Evolutionary conservation across 2,329 filamentous ascomycete species (phyloP).

Genomic region (Aaosphaeria pasadenensis): DNA sequence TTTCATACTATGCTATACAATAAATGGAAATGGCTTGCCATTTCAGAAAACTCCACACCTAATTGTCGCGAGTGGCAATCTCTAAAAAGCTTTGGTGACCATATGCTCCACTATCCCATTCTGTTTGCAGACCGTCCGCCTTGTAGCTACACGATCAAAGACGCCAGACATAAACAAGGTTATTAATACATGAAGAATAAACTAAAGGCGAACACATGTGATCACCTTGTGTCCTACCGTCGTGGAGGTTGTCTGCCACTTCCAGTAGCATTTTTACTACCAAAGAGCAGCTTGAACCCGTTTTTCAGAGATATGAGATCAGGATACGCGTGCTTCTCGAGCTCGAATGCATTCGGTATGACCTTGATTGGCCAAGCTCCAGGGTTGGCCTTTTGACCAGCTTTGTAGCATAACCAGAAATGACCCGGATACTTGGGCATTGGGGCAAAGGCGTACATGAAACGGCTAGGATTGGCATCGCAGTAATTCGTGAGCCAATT

Average conservation of each 20-base stretch:
- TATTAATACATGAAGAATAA: too few species aligned
- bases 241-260: conserved; percentile 6
- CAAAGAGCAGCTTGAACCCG: conserved; percentile 87
- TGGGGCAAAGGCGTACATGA: conserved; percentile 93
- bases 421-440: conserved; percentile 89
- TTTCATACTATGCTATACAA: too few species aligned
- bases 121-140: too few species aligned
- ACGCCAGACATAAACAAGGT: too few species aligned
- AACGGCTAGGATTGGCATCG: conserved; percentile 90
- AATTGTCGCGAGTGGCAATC: too few species aligned
- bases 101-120: too few species aligned
- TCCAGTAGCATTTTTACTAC: conserved; percentile 16
- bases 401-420: conserved; percentile 96
- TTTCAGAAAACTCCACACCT: too few species aligned
- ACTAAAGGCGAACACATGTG: too few species aligned
- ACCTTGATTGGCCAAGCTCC: conserved; percentile 84
- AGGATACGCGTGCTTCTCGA: conserved; percentile 84
- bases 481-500: conserved; percentile 96
- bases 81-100: too few species aligned
- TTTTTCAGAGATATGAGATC: conserved; percentile 96
- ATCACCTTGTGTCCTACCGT: too few species aligned
- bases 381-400: conserved; percentile 69
- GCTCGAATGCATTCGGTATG: conserved; percentile 88
- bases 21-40: too few species aligned
- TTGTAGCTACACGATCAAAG: too few species aligned